Base-by-base conservation (phyloP, 2,329 filamentous ascomycete genomes). In the Alternaria sp. region DNA sequence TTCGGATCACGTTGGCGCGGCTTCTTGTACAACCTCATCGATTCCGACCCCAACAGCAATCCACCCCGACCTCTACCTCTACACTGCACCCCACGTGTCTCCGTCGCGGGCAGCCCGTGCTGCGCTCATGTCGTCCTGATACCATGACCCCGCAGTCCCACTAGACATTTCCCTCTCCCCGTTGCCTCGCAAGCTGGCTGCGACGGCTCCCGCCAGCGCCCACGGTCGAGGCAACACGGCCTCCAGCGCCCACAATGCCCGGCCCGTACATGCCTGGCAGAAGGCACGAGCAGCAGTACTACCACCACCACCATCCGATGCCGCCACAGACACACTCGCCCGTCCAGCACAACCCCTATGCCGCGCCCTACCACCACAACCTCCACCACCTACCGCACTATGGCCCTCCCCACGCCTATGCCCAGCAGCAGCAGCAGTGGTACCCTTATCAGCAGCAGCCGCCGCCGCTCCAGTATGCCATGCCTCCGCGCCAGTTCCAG, bases 171-270 rank as follows among this genome's bases (percentile, higher is more conserved):
- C 36, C 23, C 43, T 21, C 61, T 19, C 54, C 61, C 66, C 66
- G 75, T 79, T 78, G 77, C 78, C 78, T 78, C 77, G 73, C 77
- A 75, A 57, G 72, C 77, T 77, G 76, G 77, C 67, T 71, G 78
- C 74, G 74, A 64, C 75, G 73, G 79, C 75, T 68, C 68, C 62
- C 71, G 68, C 77, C 77, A 65, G 77, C 77, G 77, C 71, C 73
- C 70, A 73, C 78, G 77, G 77, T 79, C 68, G 77, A 76, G 77
- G 78, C 78, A 77, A 75, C 77, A 73, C 62, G 69, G 67, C 67
- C 61, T 63, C 85, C 87, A 83, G 87, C 87, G 88, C 89, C 88
- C 87, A 92, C 86, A 89, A 93, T 93, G 90, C 79, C 80, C 88
- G 90, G 90, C 86, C 88, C 89, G 61, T 77, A 81, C 59, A 71